Percentiles rank a stretch among this genome's conserved stretches.
These are phyloP conservation scores for Ligustrum vulgare DNA, from an alignment of 257 asterid species.

Conservation along the genomic window DNA sequence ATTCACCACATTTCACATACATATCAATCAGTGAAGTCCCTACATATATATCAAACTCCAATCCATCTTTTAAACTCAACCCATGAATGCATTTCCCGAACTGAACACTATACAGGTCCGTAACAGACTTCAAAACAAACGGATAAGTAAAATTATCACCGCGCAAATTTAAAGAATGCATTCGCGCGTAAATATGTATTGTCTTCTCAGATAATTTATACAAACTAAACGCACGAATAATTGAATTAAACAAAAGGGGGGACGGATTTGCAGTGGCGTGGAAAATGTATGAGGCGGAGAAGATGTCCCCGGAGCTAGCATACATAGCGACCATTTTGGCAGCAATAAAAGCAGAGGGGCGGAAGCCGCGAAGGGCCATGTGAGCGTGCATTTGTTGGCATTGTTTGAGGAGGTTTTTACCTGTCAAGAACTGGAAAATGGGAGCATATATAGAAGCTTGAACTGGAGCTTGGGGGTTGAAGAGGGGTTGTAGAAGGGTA, in stretches of 20 bases:
- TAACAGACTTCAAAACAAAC: conserved; percentile 69
- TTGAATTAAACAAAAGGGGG: conserved; percentile 60
- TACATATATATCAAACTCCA: conserved; percentile 54
- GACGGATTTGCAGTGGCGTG: conserved; percentile 38
- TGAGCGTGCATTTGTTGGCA: conserved; percentile 81
- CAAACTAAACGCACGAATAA: conserved; percentile 67
- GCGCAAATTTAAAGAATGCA: conserved; percentile 50
- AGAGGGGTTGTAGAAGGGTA: conserved; percentile 46
- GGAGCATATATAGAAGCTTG: conserved; percentile 52
- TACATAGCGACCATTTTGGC: conserved; percentile 96
- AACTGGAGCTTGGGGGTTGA: conserved; percentile 26
- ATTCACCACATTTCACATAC: conserved; percentile 70
- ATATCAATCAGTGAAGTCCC: conserved; percentile 70
- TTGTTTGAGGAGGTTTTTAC: conserved; percentile 52
- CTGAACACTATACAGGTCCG: conserved; percentile 33
- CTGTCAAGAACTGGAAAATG: conserved; percentile 63
- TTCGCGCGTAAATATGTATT: conserved; percentile 27
- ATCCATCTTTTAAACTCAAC: conserved; percentile 57
- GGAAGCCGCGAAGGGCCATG: conserved; percentile 51
- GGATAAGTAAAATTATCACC: conserved; percentile 83
- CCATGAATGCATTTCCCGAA: conserved; percentile 59
- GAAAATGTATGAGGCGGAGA: conserved; percentile 57
- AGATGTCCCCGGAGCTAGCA: conserved; percentile 80
- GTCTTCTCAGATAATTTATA: conserved; percentile 39
- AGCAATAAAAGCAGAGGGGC: conserved; percentile 50